Base-by-base conservation (phyloP, 345 rosid genomes). In the Eucalyptus grandis region DNA sequence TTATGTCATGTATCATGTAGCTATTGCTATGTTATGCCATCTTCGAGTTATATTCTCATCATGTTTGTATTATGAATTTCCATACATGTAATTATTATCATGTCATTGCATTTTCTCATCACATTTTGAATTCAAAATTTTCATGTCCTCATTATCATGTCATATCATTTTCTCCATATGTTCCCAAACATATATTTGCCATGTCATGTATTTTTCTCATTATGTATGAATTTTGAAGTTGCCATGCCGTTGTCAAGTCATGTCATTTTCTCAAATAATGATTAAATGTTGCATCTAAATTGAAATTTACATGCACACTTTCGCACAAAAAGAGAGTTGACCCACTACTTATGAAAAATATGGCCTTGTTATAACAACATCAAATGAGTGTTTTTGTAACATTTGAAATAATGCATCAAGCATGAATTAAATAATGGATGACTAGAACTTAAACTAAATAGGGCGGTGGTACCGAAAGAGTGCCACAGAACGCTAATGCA, bases 331-430 rank as follows among this genome's bases (percentile, higher is more conserved):
- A 65, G 21, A 14, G 37, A 65, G 40, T 65, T 0, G 37, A 0
- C 0, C 77, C 77, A n/a, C 34, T 62, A 62, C 16, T 11, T 30
- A 62, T 0, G 34, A 13, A 8, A 30, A 30, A 62, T 0, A 62
- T 62, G 69, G 69, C 34, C 69, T 30, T 62, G 34, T 62, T 62
- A 62, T 6, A 62, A 62, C 17, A 6, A 62, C 17, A 13, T 62
- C 34, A 0, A 27, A 13, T 13, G 6, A 6, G 69, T 62, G 34
- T 62, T 30, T 6, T 27, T 13, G 8, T 27, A 62, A 62, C 69
- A 62, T 2, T 13, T 62, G 30, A 62, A 62, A 62, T 11, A 62
- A 62, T 1, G 69, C 31, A 62, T 62, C 31, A 27, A 62, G 69
- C 34, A 1, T 27, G 69, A 27, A 13, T 27, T 27, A 62, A 62